Conservation (phyloP, 306 rosid genomes). For the Cucurbita argyrosperma region DNA sequence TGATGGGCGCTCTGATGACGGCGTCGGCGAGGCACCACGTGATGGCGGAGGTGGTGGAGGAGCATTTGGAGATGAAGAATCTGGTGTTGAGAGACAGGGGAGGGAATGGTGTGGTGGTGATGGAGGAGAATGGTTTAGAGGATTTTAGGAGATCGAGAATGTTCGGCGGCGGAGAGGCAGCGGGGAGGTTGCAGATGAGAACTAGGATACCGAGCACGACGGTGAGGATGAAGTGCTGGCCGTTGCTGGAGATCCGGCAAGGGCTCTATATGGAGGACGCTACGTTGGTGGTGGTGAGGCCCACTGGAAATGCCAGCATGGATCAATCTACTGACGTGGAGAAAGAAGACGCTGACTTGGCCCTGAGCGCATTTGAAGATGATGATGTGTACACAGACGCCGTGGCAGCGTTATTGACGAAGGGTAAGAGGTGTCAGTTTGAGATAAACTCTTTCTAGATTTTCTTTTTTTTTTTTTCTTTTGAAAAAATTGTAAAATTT, state of each 20-base stretch:
- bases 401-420: slow-evolving; percentile 13
- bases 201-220: slow-evolving; percentile 29
- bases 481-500: background rate
- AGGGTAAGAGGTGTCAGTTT: slow-evolving; percentile 17
- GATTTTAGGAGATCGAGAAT: slow-evolving; percentile 9
- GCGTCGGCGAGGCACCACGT: slow-evolving; percentile 37
- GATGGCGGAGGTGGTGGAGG: slow-evolving; percentile 20
- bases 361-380: slow-evolving; percentile 12
- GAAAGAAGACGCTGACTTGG: slow-evolving; percentile 18
- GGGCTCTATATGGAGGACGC: slow-evolving; percentile 25
- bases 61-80: slow-evolving; percentile 16
- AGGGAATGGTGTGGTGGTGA: slow-evolving; percentile 31
- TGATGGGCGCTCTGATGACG: slow-evolving; percentile 25
- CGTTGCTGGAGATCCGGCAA: slow-evolving; percentile 14
- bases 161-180: background rate
- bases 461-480: background rate
- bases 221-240: slow-evolving; percentile 29
- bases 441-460: slow-evolving; percentile 33
- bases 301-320: background rate
- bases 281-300: slow-evolving; percentile 33
- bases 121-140: slow-evolving; percentile 15
- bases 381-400: slow-evolving; percentile 22
- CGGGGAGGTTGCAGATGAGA: slow-evolving; percentile 11
- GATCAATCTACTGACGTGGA: slow-evolving; percentile 9
- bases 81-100: slow-evolving; percentile 22